Percentiles rank a stretch among this genome's conserved stretches.
phyloP scores from a whole-genome alignment of 169 alveolate genomes.

The Plasmodium vivax region DNA sequence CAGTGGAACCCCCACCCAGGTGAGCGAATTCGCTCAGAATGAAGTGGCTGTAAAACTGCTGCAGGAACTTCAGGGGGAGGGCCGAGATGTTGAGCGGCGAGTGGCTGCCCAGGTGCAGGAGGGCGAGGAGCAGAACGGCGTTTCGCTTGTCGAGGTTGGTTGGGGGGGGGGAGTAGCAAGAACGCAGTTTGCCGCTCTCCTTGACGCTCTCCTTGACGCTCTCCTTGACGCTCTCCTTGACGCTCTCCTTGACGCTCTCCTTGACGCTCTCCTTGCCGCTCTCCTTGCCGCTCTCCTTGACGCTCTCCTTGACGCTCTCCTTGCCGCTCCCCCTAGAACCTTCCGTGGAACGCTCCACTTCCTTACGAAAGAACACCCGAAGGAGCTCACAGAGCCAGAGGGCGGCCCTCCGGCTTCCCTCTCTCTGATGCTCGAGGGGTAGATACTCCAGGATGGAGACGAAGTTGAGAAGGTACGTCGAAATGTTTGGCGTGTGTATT shows the following conservation, averaged over 20 bases:
- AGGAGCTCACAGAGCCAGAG: not conserved
- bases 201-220: no score
- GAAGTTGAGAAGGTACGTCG: slow-evolving; percentile 36
- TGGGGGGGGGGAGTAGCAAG: not conserved
- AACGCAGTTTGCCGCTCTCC: no score
- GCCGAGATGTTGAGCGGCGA: not conserved
- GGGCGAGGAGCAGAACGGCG: not conserved
- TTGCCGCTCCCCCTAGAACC: not conserved
- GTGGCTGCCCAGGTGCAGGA: not conserved
- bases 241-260: no score
- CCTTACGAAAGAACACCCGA: not conserved
- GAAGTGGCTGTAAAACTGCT: slow-evolving; percentile 15
- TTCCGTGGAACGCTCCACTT: not conserved
- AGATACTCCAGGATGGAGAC: slow-evolving; percentile 1
- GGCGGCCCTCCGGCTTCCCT: not conserved
- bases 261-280: no score
- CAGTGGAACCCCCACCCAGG: not conserved
- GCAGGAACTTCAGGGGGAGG: not conserved
- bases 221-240: no score
- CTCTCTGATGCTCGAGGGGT: not conserved
- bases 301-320: no score
- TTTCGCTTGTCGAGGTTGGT: slow-evolving; percentile 39
- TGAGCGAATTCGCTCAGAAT: not conserved
- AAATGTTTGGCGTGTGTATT: slow-evolving; percentile 21
- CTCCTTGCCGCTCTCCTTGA: no score